Base-by-base conservation (phyloP, 768 basidiomycete species). In the Auricularia sp. region DNA sequence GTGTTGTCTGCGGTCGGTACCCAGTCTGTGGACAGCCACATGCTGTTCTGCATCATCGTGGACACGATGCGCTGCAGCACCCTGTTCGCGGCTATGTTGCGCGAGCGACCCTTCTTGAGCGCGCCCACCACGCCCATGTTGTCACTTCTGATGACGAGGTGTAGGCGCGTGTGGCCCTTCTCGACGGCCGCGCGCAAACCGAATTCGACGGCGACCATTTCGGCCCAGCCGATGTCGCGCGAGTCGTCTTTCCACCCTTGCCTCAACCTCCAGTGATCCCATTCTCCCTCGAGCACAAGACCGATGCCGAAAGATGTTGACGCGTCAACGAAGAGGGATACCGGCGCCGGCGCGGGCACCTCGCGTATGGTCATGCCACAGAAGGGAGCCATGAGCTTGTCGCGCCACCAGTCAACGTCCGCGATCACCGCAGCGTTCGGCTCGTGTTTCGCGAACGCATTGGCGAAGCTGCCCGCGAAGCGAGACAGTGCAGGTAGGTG, bases 171-270 rank as follows among this genome's bases (percentile, higher is more conserved):
- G 36, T 70, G 67, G 1, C 72, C 71, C 0, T 71, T 60, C 0
- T 74, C 66, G 3, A 77, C 67, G 5, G 77, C 47, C 1, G 75
- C 70, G 0, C 71, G 72, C 0, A 81, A 35, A 0, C 77, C 79
- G 1, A 82, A 69, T 62, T 81, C 79, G 1, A 80, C 71, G 0
- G 78, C 80, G 0, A 78, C 74, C 71, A 80, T 75, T 68, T 81
- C 80, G 0, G 75, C 77, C 80, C 80, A 82, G 6, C 75, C 74
- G 23, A 79, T 81, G 63, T 76, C 69, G 6, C 75, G 51, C 3
- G 72, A 71, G 0, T 71, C 62, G 3, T 58, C 36, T 18, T 69
- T 66, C 75, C 76, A 77, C 5, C 75, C 74, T 0, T 66, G 51
- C 16, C 64, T 70, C 14, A 80, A 68, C 34, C 71, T 66, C 80